Conservation (phyloP, 116 monocot species). For the Phalaenopsis hybrid region DNA sequence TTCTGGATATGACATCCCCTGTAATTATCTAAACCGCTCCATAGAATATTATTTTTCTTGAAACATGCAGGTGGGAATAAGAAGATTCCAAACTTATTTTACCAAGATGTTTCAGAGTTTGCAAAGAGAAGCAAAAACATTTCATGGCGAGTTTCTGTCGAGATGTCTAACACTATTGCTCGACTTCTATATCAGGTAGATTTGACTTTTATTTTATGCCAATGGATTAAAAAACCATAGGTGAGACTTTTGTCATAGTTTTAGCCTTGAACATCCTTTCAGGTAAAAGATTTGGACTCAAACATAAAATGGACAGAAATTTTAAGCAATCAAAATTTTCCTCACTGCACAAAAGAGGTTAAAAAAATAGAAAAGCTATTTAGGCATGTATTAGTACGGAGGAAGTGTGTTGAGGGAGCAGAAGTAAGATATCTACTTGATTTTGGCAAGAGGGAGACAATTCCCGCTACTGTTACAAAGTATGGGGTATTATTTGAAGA, state of each 20-base stretch:
- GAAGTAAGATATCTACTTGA: constrained; percentile 80
- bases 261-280: constrained; percentile 8
- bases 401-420: constrained; percentile 54
- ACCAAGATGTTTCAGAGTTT: constrained; percentile 72
- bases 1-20: background rate
- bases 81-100: constrained; percentile 64
- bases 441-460: constrained; percentile 73
- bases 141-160: constrained; percentile 82
- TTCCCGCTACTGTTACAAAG: constrained; percentile 68
- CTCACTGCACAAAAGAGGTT: constrained; percentile 44
- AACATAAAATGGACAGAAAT: constrained; percentile 84
- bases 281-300: constrained; percentile 87
- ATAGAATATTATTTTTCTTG: constrained; percentile 8
- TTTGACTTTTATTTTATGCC: background rate
- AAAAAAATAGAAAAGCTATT: constrained; percentile 45
- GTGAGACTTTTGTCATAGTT: constrained; percentile 1
- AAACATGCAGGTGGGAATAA: constrained; percentile 73
- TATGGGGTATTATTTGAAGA: constrained; percentile 69
- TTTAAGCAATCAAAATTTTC: constrained; percentile 32
- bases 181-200: constrained; percentile 61
- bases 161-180: constrained; percentile 68
- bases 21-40: background rate
- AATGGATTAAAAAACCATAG: background rate
- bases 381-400: constrained; percentile 60
- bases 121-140: constrained; percentile 75